Evolutionary conservation across 1,139 yeast genomes (phyloP).

Genomic region (Candida labiduridarum): DNA sequence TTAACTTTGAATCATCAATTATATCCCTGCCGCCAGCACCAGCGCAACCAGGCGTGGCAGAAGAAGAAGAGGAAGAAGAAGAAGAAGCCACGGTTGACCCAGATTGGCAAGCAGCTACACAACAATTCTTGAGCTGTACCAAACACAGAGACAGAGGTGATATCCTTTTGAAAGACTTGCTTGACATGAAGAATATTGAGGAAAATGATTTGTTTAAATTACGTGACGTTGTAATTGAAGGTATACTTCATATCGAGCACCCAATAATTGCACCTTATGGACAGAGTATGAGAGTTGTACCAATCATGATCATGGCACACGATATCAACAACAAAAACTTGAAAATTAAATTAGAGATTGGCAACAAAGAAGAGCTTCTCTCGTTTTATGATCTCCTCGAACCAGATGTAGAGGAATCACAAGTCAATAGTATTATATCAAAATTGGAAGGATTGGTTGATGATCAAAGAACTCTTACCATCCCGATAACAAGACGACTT

Average conservation of each 20-base stretch:
- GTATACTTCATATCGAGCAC: conserved; percentile 22
- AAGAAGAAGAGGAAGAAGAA: no score
- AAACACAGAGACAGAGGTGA: background rate
- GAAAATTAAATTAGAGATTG: conserved; percentile 26
- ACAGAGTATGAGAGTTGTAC: conserved; percentile 31
- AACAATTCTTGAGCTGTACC: background rate
- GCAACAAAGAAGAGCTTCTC: conserved; percentile 29
- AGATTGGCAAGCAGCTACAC: background rate
- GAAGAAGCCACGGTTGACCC: background rate
- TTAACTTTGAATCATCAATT: no score
- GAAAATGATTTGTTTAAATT: background rate
- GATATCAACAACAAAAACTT: conserved; percentile 12
- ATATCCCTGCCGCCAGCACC: no score
- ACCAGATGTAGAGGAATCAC: conserved; percentile 27
- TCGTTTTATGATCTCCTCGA: conserved; percentile 30
- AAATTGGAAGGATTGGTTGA: background rate
- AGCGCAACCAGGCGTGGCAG: no score
- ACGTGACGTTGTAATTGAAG: conserved; percentile 19
- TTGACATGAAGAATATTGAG: background rate
- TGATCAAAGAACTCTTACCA: background rate
- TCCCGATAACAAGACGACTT: background rate
- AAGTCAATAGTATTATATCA: conserved; percentile 5
- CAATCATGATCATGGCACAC: conserved; percentile 25
- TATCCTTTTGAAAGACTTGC: background rate
- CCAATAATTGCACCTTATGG: conserved; percentile 33